Conservation (phyloP, 306 rosid genomes). For the Carpinus viminea region DNA sequence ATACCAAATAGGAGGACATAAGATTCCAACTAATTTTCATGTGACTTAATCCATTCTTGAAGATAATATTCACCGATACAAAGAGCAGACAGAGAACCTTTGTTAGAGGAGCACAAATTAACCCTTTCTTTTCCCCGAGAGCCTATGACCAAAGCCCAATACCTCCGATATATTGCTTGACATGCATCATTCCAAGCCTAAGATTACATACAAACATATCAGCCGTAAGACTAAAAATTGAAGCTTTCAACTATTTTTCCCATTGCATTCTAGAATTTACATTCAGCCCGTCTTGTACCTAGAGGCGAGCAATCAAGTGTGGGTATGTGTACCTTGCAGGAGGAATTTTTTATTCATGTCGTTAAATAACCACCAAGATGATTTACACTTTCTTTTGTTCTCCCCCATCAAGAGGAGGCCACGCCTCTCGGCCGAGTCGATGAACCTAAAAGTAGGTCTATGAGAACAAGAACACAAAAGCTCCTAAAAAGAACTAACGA, state of each 20-base stretch:
- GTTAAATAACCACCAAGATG: conserved; percentile 72
- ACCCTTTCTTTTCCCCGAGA: conserved; percentile 81
- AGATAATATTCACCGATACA: conserved; percentile 9
- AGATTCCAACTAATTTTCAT: conserved; percentile 98
- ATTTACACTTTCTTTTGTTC: conserved; percentile 74
- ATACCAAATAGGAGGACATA: conserved; percentile 87
- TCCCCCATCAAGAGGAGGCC: conserved; percentile 79
- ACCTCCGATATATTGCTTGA: conserved; percentile 70
- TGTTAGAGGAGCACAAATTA: conserved; percentile 79
- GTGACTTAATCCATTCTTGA: conserved; percentile 33
- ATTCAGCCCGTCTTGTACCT: conserved; percentile 9
- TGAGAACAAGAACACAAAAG: not conserved
- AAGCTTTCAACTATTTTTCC: not conserved
- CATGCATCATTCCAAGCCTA: conserved; percentile 87
- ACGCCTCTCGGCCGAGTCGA: conserved; percentile 88
- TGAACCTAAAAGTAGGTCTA: conserved; percentile 59
- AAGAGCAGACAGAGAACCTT: conserved; percentile 58
- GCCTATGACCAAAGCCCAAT: conserved; percentile 94
- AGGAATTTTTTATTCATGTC: conserved; percentile 52
- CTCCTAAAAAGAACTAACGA: no score
- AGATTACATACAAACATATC: conserved; percentile 12
- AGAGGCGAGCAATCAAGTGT: not conserved
- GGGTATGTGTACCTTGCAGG: conserved; percentile 53
- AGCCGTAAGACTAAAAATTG: not conserved
- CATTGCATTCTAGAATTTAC: not conserved